Evolutionary conservation across 2,329 filamentous ascomycete genomes (phyloP).

Genomic region (Colletotrichum tropicicola): DNA sequence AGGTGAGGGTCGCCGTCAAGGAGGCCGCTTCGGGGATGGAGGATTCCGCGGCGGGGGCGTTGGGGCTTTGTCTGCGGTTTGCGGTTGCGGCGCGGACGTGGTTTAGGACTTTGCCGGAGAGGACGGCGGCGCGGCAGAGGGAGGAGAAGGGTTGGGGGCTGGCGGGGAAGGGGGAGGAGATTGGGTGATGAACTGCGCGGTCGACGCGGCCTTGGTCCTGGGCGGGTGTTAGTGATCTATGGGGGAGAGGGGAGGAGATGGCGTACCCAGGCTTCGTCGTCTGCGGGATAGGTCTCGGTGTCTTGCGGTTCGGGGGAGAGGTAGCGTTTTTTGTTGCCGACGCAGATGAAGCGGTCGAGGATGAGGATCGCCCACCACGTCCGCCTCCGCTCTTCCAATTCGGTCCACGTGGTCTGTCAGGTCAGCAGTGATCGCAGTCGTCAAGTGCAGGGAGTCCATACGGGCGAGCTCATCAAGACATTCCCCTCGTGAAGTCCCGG

Average conservation of each 20-base stretch:
- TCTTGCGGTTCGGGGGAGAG: slow-evolving; percentile 32
- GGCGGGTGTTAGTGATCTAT: slow-evolving; percentile 4
- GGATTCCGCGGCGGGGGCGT: not conserved
- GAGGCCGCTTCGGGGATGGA: slow-evolving; percentile 1
- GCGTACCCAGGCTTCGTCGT: slow-evolving; percentile 51
- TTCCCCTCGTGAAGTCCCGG: slow-evolving; percentile 44
- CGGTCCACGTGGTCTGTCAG: slow-evolving; percentile 52
- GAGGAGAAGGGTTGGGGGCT: slow-evolving; percentile 59
- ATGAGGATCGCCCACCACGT: slow-evolving; percentile 60
- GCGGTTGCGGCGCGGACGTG: slow-evolving; percentile 37
- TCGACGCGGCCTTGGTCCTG: slow-evolving; percentile 47
- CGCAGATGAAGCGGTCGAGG: slow-evolving; percentile 42
- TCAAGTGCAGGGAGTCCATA: slow-evolving; percentile 32
- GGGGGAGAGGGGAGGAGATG: not conserved
- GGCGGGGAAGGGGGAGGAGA: slow-evolving; percentile 43
- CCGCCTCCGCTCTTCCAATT: slow-evolving; percentile 54
- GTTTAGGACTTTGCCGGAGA: slow-evolving; percentile 43
- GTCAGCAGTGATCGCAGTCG: no score
- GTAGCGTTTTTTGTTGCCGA: slow-evolving; percentile 32
- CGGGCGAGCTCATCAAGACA: slow-evolving; percentile 45
- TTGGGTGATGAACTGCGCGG: slow-evolving; percentile 37
- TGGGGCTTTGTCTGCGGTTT: slow-evolving; percentile 12
- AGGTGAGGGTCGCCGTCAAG: not conserved
- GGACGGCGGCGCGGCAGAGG: slow-evolving; percentile 50
- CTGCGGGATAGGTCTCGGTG: slow-evolving; percentile 42